Evolutionary conservation across 2,329 filamentous ascomycete genomes (phyloP).

Genomic region (Myotisia sp.): DNA sequence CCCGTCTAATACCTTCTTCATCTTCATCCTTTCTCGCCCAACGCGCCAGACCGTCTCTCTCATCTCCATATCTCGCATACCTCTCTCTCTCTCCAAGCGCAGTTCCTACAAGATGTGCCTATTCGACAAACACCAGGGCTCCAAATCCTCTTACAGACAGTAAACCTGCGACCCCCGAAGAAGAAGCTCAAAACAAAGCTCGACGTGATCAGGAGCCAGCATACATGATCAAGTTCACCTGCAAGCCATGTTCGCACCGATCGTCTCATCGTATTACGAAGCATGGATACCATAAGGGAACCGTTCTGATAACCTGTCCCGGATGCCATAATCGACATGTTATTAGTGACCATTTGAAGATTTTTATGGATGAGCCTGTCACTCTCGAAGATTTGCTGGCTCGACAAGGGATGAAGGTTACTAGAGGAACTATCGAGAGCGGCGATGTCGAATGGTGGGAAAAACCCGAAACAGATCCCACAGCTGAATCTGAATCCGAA

Average conservation of each 20-base stretch:
- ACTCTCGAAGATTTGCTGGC: conserved; percentile 32
- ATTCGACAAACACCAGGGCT: conserved; percentile 14
- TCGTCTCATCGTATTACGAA: conserved; percentile 81
- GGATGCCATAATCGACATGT: conserved; percentile 74
- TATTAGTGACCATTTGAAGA: conserved; percentile 75
- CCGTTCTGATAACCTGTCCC: conserved; percentile 78
- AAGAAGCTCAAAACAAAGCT: conserved; percentile 16
- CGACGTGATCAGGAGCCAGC: conserved; percentile 43
- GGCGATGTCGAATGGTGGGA: conserved; percentile 92
- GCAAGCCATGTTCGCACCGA: conserved; percentile 64
- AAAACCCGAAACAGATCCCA: not conserved
- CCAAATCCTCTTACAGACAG: conserved; percentile 24
- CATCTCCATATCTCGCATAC: too few species aligned
- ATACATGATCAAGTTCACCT: conserved; percentile 86
- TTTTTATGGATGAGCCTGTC: conserved; percentile 33
- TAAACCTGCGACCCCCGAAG: conserved; percentile 18
- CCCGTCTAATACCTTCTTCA: too few species aligned
- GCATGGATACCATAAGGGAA: conserved; percentile 86
- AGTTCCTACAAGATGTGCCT: conserved; percentile 16
- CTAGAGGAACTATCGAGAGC: conserved; percentile 63
- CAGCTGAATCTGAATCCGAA: not conserved
- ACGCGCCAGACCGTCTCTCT: too few species aligned
- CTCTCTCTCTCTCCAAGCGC: too few species aligned
- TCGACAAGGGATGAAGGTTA: conserved; percentile 50
- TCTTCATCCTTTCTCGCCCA: too few species aligned